Base-by-base conservation (phyloP, 768 basidiomycete genomes). In the Tulasnella sp. region DNA sequence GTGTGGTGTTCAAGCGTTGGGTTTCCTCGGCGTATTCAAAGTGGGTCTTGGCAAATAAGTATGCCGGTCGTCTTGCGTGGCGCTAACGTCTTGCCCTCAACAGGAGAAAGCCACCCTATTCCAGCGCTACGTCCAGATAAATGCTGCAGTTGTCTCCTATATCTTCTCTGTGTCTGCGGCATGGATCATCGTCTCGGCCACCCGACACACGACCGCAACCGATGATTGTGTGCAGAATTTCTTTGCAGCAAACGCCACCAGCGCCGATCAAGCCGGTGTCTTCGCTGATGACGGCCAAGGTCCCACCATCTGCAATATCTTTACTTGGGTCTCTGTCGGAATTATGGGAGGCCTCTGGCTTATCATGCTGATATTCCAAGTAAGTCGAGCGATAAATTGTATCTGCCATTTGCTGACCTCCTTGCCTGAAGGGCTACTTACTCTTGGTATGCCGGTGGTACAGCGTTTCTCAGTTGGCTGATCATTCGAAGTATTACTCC, bases 311-410 rank as follows among this genome's bases (percentile, higher is more conserved):
- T 99, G 97, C 84, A 86, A 90, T 68, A 91, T 97, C 74, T 97
- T 98, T 81, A 86, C 94, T 5, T 97, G 95, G 93, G 92, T 94
- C 12, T 92, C 93, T 80, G 85, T 97, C 17, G 96, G 96, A 45
- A 84, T 98, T 75, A 96, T 99, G 94, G 91, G 87, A 25, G 93
- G 89, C 9, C 85, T 97, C 7, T 98, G 96, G 93, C 83, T 92
- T 12, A 81, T 97, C 19, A 85, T 97, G 36, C 88, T 87, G n/a
- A 85, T 91, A 78, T 84, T 93, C 42, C 94, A 97, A 82, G 91
- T 91, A 82, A 79, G 90, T 80, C 80, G 17, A 64, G 71, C 36
- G 75, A 83, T 34, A 86, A 87, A 80, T 82, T 88, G 45, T 86
- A 84, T 78, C 71, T 85, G 52, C 54, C 1, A 42, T 42, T 14